Evolutionary conservation across 176 grass and related monocot species (phyloP).

Genomic region (Oryza coarctata): DNA sequence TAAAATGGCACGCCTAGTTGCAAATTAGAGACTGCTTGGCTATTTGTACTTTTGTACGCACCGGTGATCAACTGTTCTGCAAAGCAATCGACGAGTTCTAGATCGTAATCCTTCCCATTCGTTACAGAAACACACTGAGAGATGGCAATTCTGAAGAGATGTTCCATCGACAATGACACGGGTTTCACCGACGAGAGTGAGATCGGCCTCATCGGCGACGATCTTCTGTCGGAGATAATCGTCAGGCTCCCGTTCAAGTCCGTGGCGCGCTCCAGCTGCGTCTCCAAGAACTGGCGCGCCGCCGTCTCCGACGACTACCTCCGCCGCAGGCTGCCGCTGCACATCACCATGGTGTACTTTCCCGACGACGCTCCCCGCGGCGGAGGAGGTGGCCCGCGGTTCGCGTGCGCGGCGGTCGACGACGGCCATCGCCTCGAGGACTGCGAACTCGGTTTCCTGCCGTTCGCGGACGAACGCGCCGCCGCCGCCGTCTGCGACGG

Average conservation of each 20-base stretch:
- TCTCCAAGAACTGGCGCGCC: conserved; percentile 57
- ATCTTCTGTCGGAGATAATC: conserved; percentile 58
- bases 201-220: conserved; percentile 11
- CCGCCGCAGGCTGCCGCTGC: conserved; percentile 36
- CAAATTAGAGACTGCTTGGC: too few relatives aligned
- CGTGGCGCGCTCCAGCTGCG: conserved; percentile 48
- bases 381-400: conserved; percentile 23
- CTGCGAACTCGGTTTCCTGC: conserved; percentile 44
- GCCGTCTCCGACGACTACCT: conserved; percentile 51
- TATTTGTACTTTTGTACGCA: not conserved
- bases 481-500: conserved; percentile 35
- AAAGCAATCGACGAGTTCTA: not conserved
- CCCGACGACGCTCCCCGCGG: not conserved
- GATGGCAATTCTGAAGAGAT: conserved; percentile 8
- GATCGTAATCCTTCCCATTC: not conserved
- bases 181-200: not conserved
- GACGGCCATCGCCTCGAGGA: conserved; percentile 5
- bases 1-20: too few relatives aligned
- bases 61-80: not conserved
- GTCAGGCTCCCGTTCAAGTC: conserved; percentile 47
- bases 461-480: not conserved
- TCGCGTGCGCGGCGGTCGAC: conserved; percentile 12
- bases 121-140: not conserved
- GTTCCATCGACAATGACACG: not conserved
- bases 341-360: conserved; percentile 51